Evolutionary conservation across 1,284 basidiomycete genomes (phyloP).

Genomic region (Cryptococcus sp.): DNA sequence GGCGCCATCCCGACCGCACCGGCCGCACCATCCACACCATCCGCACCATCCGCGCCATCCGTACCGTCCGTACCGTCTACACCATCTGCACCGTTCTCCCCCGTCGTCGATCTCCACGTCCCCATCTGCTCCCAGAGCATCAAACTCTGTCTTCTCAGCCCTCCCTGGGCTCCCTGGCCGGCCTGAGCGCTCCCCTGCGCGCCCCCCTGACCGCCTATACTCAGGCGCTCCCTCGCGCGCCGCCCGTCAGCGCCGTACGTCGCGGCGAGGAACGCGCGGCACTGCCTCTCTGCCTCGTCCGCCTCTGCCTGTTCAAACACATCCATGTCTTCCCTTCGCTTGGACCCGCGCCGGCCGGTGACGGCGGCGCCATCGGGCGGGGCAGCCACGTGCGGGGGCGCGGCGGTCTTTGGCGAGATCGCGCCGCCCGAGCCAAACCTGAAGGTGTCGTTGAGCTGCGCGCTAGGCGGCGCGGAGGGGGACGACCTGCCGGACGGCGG

Average conservation of each 20-base stretch:
- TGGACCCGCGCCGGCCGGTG: slow-evolving; percentile 13
- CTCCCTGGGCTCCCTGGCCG: slow-evolving; percentile 13
- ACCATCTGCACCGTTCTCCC: background rate
- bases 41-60: background rate
- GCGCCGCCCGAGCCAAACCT: slow-evolving; percentile 31
- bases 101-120: slow-evolving; percentile 6
- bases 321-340: slow-evolving; percentile 17
- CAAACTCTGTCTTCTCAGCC: slow-evolving; percentile 35
- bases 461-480: slow-evolving; percentile 18
- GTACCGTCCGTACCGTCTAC: too few species aligned
- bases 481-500: slow-evolving; percentile 31
- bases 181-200: slow-evolving; percentile 12
- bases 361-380: slow-evolving; percentile 17
- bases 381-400: slow-evolving; percentile 9
- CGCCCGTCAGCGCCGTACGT: slow-evolving; percentile 43
- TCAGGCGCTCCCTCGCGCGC: slow-evolving; percentile 40
- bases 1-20: too few species aligned
- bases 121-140: slow-evolving; percentile 42
- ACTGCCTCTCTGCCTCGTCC: slow-evolving; percentile 48
- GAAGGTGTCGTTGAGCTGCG: slow-evolving; percentile 26
- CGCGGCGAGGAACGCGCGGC: slow-evolving; percentile 44
- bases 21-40: too few species aligned
- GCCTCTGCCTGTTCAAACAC: slow-evolving; percentile 42
- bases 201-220: slow-evolving; percentile 29
- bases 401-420: slow-evolving; percentile 6